A percentile compares a stretch with the other conserved stretches of the same genome.
phyloP scores from a whole-genome alignment of 2,329 filamentous ascomycete species.

The Trichoderma cornu-damae region DNA sequence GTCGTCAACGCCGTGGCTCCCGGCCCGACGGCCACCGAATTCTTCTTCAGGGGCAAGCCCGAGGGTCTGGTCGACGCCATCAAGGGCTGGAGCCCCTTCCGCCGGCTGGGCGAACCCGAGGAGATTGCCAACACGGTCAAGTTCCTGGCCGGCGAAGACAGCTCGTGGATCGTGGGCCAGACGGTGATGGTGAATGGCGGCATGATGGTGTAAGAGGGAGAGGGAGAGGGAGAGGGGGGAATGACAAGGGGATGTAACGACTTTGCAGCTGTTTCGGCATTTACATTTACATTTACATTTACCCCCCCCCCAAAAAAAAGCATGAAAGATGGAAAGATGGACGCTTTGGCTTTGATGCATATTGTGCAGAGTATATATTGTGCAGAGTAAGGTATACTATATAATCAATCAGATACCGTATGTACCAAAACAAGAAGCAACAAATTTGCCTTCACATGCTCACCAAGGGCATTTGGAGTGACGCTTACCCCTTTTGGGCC shows the following conservation, averaged over 20 bases:
- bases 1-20: slow-evolving; percentile 40
- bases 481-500: not conserved
- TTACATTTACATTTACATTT: too few relatives aligned
- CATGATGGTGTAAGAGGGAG: slow-evolving; percentile 8
- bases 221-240: too few relatives aligned
- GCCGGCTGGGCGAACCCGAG: slow-evolving; percentile 22
- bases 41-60: slow-evolving; percentile 49
- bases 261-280: too few relatives aligned
- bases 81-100: slow-evolving; percentile 23
- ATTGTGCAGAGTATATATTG: too few relatives aligned
- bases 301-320: too few relatives aligned
- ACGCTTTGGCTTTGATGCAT: too few relatives aligned
- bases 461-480: too few relatives aligned
- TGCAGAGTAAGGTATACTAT: too few relatives aligned
- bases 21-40: slow-evolving; percentile 49
- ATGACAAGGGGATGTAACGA: not conserved
- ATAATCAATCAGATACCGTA: too few relatives aligned
- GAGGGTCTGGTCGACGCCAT: slow-evolving; percentile 42
- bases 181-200: slow-evolving; percentile 24
- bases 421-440: too few relatives aligned
- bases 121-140: slow-evolving; percentile 23
- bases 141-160: slow-evolving; percentile 22
- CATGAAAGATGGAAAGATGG: too few relatives aligned
- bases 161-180: slow-evolving; percentile 23
- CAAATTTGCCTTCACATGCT: not conserved